These are phyloP conservation scores for Ophiostoma himal-ulmi DNA, from an alignment of 2,329 filamentous ascomycete species.

Conservation along the genomic window DNA sequence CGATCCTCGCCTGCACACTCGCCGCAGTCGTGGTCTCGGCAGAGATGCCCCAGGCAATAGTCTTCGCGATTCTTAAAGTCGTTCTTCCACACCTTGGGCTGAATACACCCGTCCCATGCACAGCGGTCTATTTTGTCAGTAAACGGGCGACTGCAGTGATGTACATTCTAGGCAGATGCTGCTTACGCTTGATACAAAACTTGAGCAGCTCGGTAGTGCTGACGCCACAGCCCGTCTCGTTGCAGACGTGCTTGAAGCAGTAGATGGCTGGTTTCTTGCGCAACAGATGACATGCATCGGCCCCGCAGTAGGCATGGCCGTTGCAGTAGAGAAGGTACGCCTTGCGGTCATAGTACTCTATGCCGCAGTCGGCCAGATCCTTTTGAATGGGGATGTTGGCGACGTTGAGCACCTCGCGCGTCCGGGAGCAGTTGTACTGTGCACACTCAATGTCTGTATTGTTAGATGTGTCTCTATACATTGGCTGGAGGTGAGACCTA, in stretches of 20 bases:
- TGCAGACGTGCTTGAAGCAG: slow-evolving; percentile 24
- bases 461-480: neutral
- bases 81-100: slow-evolving; percentile 20
- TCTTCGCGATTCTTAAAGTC: slow-evolving; percentile 18
- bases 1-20: neutral
- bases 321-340: slow-evolving; percentile 20
- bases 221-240: slow-evolving; percentile 20
- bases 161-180: no score
- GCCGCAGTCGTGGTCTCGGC: neutral
- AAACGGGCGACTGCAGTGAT: no score
- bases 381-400: neutral
- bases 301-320: slow-evolving; percentile 18
- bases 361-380: slow-evolving; percentile 16
- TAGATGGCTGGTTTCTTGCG: slow-evolving; percentile 14
- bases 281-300: slow-evolving; percentile 7
- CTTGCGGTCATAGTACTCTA: slow-evolving; percentile 21
- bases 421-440: slow-evolving; percentile 8
- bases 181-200: slow-evolving; percentile 20
- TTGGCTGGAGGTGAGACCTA: neutral
- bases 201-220: slow-evolving; percentile 3
- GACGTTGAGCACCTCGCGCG: neutral
- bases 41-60: slow-evolving; percentile 19
- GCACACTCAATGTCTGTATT: slow-evolving; percentile 21
- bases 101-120: slow-evolving; percentile 5
- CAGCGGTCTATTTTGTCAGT: slow-evolving; percentile 19